A percentile compares a stretch with the other conserved stretches of the same genome.
phyloP scores from a whole-genome alignment of 768 basidiomycete species.

The Obba rivulosa region DNA sequence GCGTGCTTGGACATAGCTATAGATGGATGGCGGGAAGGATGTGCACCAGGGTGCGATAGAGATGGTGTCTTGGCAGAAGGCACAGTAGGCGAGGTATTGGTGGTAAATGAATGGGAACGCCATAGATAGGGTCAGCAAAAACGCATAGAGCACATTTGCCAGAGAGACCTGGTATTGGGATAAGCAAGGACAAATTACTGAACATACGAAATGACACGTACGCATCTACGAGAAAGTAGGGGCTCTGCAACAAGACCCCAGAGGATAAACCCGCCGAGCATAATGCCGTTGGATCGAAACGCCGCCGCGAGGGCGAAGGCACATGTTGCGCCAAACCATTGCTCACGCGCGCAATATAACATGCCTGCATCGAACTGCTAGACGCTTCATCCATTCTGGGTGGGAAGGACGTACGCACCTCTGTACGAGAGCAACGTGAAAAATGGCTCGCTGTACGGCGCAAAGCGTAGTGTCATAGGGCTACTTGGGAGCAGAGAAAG shows the following conservation, averaged over 20 bases:
- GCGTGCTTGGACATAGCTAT: constrained; percentile 70
- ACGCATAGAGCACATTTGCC: constrained; percentile 29
- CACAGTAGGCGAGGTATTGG: constrained; percentile 58
- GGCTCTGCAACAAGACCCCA: constrained; percentile 69
- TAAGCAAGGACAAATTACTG: constrained; percentile 3
- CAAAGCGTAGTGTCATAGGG: constrained; percentile 65
- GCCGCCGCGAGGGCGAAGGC: constrained; percentile 57
- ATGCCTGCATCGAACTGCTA: constrained; percentile 39
- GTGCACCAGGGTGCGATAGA: constrained; percentile 56
- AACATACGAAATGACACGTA: constrained; percentile 13
- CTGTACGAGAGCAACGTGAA: constrained; percentile 78
- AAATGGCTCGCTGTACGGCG: constrained; percentile 81
- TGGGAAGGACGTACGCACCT: constrained; percentile 34
- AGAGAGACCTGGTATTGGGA: constrained; percentile 29
- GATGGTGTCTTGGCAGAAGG: constrained; percentile 48
- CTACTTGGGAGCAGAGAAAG: constrained; percentile 80
- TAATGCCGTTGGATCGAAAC: constrained; percentile 76
- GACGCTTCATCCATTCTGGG: background rate
- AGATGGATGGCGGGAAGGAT: constrained; percentile 58
- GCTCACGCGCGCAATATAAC: constrained; percentile 42
- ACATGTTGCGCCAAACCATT: constrained; percentile 53
- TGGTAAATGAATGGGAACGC: constrained; percentile 67
- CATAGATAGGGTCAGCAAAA: constrained; percentile 40
- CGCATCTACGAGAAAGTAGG: constrained; percentile 33
- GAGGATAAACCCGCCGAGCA: constrained; percentile 70